phyloP scores from a whole-genome alignment of 768 basidiomycete genomes.

The Serendipita sp. region DNA sequence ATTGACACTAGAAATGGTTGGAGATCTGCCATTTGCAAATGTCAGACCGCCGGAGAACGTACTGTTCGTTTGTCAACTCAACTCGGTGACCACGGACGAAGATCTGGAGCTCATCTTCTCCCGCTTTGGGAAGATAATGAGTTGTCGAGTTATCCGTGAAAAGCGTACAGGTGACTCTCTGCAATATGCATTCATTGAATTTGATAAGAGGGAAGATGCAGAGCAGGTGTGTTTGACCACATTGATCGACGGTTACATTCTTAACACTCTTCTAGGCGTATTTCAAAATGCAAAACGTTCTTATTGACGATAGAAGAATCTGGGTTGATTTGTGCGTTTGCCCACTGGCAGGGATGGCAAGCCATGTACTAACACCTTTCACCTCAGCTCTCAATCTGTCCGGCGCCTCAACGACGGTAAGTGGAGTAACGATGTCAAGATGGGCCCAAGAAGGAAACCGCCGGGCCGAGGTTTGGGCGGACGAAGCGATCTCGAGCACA shows the following conservation, averaged over 20 bases:
- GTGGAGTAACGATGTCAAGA: slow-evolving; percentile 67
- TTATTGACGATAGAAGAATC: slow-evolving; percentile 92
- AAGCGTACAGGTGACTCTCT: slow-evolving; percentile 90
- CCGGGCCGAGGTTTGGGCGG: slow-evolving; percentile 43
- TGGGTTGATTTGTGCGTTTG: slow-evolving; percentile 90
- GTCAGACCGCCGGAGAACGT: slow-evolving; percentile 97
- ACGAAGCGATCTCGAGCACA: slow-evolving; percentile 56
- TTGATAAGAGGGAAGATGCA: slow-evolving; percentile 82
- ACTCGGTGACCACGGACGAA: slow-evolving; percentile 86
- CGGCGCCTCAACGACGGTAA: slow-evolving; percentile 54
- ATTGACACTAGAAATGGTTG: slow-evolving; percentile 96
- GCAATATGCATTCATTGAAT: slow-evolving; percentile 98
- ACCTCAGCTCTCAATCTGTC: slow-evolving; percentile 74
- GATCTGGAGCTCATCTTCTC: slow-evolving; percentile 96
- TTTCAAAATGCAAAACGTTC: slow-evolving; percentile 99
- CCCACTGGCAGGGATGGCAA: slow-evolving; percentile 4
- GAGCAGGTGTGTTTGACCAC: slow-evolving; percentile 50
- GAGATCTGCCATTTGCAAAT: slow-evolving; percentile 94
- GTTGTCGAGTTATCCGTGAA: slow-evolving; percentile 93
- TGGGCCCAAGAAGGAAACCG: slow-evolving; percentile 25
- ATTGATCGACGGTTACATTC: background rate
- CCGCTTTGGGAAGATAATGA: slow-evolving; percentile 87
- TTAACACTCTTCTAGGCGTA: slow-evolving; percentile 46
- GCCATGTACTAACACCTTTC: background rate
- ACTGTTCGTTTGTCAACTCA: slow-evolving; percentile 95